Percentiles rank a stretch among this genome's conserved stretches.
These are phyloP conservation scores for Alnus glutinosa DNA, from an alignment of 306 rosid species.

Conservation along the genomic window DNA sequence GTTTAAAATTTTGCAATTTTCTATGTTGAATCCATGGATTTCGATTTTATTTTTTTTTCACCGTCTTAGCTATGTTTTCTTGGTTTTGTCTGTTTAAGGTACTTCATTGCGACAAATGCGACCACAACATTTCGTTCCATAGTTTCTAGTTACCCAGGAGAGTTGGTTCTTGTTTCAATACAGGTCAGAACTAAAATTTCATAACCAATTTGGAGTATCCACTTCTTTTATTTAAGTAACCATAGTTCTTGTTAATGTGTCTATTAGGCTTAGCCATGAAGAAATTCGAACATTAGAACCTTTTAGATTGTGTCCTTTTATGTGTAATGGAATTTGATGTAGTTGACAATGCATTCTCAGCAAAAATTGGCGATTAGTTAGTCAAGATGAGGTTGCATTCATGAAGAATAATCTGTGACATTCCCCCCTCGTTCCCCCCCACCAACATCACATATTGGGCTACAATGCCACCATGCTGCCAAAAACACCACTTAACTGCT, in stretches of 20 bases:
- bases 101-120: conserved; percentile 80
- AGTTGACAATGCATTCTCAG: not conserved
- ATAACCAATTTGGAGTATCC: conserved; percentile 6
- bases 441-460: not conserved
- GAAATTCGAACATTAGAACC: not conserved
- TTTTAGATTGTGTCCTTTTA: not conserved
- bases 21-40: not conserved
- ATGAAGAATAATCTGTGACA: not conserved
- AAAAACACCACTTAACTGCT: not conserved
- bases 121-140: conserved; percentile 81
- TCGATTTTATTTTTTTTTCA: conserved; percentile 11
- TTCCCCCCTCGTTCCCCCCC: not conserved
- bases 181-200: conserved; percentile 56
- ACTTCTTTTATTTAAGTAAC: conserved; percentile 5
- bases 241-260: conserved; percentile 2
- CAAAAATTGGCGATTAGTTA: not conserved
- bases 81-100: conserved; percentile 46
- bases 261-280: not conserved
- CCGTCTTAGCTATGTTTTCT: conserved; percentile 22
- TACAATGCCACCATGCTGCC: conserved; percentile 7
- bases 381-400: not conserved
- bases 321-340: not conserved
- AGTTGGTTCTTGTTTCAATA: conserved; percentile 72
- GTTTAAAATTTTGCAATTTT: conserved; percentile 12
- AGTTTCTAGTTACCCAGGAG: conserved; percentile 72